Conservation (phyloP, 257 asterid genomes). For the Primulina tabacum region DNA sequence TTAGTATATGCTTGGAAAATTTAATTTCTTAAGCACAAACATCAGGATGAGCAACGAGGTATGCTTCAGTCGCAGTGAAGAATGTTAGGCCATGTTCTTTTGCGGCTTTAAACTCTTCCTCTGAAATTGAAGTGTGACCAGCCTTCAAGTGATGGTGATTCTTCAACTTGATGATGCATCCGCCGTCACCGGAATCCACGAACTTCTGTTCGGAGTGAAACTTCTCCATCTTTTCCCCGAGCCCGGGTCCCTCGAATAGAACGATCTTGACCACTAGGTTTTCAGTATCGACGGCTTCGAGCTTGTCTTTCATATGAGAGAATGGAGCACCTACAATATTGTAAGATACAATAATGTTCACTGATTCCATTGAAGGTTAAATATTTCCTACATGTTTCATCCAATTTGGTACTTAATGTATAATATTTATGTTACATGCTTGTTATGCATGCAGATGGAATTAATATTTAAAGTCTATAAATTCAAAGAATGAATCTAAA, state of each 20-base stretch:
- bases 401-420: too few species aligned
- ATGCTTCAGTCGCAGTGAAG: background rate
- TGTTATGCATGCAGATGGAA: too few species aligned
- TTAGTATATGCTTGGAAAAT: too few species aligned
- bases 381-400: too few species aligned
- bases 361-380: too few species aligned
- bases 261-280: background rate
- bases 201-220: background rate
- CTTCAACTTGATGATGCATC: background rate
- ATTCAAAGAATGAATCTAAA: too few species aligned
- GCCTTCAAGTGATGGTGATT: background rate
- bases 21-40: conserved; percentile 1
- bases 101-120: conserved; percentile 3
- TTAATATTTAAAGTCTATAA: too few species aligned
- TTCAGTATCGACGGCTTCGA: background rate
- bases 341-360: too few species aligned
- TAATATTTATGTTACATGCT: too few species aligned
- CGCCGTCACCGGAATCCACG: conserved; percentile 1
- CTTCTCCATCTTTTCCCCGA: background rate
- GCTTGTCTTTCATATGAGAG: background rate
- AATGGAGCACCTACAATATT: too few species aligned
- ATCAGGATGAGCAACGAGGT: conserved; percentile 7
- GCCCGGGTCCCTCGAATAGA: background rate
- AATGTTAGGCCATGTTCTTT: background rate
- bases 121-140: background rate